Evolutionary conservation across 306 rosid species (phyloP).

Genomic region (Vigna trinervia): DNA sequence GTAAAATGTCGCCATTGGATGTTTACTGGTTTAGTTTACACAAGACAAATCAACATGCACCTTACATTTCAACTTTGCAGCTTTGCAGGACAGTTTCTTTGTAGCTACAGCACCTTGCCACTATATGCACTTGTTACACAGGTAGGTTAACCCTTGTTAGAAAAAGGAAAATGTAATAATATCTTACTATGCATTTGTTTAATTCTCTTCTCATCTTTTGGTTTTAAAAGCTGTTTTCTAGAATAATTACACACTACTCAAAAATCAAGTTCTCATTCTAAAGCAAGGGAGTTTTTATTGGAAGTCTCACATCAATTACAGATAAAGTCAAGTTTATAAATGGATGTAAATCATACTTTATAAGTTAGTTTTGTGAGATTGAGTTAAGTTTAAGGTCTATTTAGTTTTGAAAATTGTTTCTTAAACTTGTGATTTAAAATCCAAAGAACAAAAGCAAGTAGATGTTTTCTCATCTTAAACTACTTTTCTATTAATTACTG

Average conservation of each 20-base stretch:
- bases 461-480: background rate
- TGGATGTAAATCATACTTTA: too few species aligned
- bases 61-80: constrained; percentile 52
- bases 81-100: constrained; percentile 89
- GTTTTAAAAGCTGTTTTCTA: background rate
- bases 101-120: constrained; percentile 99
- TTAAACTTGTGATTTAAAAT: background rate
- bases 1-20: constrained; percentile 10
- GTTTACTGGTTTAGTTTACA: constrained; percentile 34
- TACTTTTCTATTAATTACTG: background rate
- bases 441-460: background rate
- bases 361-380: fast-evolving
- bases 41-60: constrained; percentile 27
- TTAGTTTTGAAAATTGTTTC: background rate
- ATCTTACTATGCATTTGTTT: background rate
- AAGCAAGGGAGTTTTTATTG: fast-evolving
- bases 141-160: constrained; percentile 66
- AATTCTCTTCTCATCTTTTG: background rate
- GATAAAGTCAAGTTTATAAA: too few species aligned
- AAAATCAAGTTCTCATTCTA: background rate
- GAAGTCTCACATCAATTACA: too few species aligned
- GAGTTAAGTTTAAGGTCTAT: too few species aligned
- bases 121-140: constrained; percentile 96
- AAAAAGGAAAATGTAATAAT: background rate
- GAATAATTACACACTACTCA: background rate